These are phyloP conservation scores for Naganishia albida DNA, from an alignment of 1,284 basidiomycete species.

Conservation along the genomic window DNA sequence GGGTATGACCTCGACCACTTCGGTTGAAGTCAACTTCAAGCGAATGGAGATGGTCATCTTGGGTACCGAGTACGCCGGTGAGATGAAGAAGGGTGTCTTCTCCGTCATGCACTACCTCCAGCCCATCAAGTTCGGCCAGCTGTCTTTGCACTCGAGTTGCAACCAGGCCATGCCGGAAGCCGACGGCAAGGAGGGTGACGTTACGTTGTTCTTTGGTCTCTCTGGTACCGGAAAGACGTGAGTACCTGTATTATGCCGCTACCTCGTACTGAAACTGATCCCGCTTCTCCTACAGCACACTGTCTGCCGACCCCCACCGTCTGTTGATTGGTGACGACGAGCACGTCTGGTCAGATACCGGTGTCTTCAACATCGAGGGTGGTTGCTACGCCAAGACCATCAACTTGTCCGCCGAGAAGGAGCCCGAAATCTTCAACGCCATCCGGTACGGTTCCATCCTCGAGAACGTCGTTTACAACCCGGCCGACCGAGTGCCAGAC, in stretches of 20 bases:
- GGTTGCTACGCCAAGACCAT: slow-evolving; percentile 99
- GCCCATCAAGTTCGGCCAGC: slow-evolving; percentile 97
- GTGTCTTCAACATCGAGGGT: slow-evolving; percentile 99
- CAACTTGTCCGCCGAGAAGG: slow-evolving; percentile 92
- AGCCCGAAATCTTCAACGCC: slow-evolving; percentile 96
- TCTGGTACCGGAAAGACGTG: slow-evolving; percentile 95
- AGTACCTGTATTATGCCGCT: slow-evolving; percentile 31
- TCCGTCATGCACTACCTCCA: slow-evolving; percentile 99
- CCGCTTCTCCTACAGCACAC: slow-evolving; percentile 57
- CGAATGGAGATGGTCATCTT: slow-evolving; percentile 99
- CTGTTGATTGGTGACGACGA: slow-evolving; percentile 95
- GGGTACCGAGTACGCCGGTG: slow-evolving; percentile 98
- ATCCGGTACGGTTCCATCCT: slow-evolving; percentile 95
- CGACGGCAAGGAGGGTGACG: slow-evolving; percentile 85
- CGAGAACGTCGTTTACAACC: slow-evolving; percentile 98
- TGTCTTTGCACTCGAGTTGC: slow-evolving; percentile 98
- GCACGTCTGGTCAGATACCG: slow-evolving; percentile 95
- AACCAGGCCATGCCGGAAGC: slow-evolving; percentile 60
- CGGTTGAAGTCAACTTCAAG: slow-evolving; percentile 99
- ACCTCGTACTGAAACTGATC: slow-evolving; percentile 10
- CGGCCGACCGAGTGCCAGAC: slow-evolving; percentile 79
- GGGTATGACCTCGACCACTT: slow-evolving; percentile 98
- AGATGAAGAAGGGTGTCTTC: slow-evolving; percentile 99
- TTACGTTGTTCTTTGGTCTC: slow-evolving; percentile 98
- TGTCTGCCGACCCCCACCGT: slow-evolving; percentile 88